Conservation (phyloP, 306 rosid species). For the Begonia fuchsioides region DNA sequence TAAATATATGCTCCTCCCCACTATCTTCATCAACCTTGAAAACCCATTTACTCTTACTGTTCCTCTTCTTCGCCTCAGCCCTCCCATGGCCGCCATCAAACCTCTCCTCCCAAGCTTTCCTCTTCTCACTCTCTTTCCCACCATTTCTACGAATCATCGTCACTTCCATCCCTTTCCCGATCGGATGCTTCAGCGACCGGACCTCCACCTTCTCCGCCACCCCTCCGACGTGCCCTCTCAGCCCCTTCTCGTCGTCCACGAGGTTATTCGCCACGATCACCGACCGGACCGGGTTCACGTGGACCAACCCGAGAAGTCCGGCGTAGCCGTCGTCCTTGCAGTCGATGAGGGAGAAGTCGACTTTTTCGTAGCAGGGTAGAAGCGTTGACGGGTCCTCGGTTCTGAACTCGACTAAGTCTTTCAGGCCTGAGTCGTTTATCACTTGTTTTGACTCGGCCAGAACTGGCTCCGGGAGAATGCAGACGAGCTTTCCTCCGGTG, state of each 20-base stretch:
- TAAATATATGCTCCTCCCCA: too few species aligned
- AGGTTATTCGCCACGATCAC: conserved; percentile 44
- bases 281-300: conserved; percentile 35
- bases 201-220: conserved; percentile 19
- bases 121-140: conserved; percentile 5
- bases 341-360: too few species aligned
- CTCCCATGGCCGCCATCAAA: conserved; percentile 4
- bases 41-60: conserved; percentile 41
- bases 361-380: conserved; percentile 26
- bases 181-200: conserved; percentile 33
- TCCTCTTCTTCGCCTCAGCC: conserved; percentile 4
- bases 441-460: conserved; percentile 31
- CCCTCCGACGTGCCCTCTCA: conserved; percentile 19
- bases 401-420: conserved; percentile 40
- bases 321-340: conserved; percentile 31
- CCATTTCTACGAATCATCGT: conserved; percentile 20
- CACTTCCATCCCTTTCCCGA: conserved; percentile 49
- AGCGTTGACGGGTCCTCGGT: conserved; percentile 39
- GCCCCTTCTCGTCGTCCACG: conserved; percentile 22
- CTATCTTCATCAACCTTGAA: conserved; percentile 46
- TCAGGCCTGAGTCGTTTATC: conserved; percentile 31
- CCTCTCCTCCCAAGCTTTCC: conserved; percentile 1
- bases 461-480: conserved; percentile 38
- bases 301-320: conserved; percentile 25
- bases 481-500: conserved; percentile 47